Percentiles rank a stretch among this genome's conserved stretches.
Conservation (phyloP, 1,284 basidiomycete genomes). For the Ceratobasidium sp. region DNA sequence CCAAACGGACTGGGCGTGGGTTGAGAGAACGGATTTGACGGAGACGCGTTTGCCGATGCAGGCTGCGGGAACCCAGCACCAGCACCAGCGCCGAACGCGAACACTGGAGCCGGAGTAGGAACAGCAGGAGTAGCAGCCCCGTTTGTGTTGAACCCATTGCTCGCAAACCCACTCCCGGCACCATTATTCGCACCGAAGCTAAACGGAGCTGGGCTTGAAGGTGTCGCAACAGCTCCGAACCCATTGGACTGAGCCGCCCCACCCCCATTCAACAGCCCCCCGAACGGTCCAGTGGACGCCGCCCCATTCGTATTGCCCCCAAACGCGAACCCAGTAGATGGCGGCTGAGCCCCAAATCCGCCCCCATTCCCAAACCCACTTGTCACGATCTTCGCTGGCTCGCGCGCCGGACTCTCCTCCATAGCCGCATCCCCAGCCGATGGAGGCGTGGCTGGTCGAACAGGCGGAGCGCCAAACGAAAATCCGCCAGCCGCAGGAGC, state of each 20-base stretch:
- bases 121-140: not conserved
- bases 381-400: slow-evolving; percentile 37
- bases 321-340: slow-evolving; percentile 20
- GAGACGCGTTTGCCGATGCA: slow-evolving; percentile 18
- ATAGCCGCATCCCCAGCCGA: slow-evolving; percentile 66
- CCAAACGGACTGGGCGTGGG: slow-evolving; percentile 25
- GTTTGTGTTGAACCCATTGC: slow-evolving; percentile 13
- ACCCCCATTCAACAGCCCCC: slow-evolving; percentile 13
- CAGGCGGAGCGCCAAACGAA: slow-evolving; percentile 26
- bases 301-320: slow-evolving; percentile 18
- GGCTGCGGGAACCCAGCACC: slow-evolving; percentile 30
- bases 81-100: slow-evolving; percentile 14
- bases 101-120: not conserved
- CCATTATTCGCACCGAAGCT: slow-evolving; percentile 25
- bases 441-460: slow-evolving; percentile 20
- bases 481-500: slow-evolving; percentile 51
- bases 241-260: slow-evolving; percentile 18
- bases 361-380: slow-evolving; percentile 9
- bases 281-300: slow-evolving; percentile 18
- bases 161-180: slow-evolving; percentile 10
- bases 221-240: slow-evolving; percentile 7
- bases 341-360: slow-evolving; percentile 8
- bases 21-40: slow-evolving; percentile 29
- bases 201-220: slow-evolving; percentile 26
- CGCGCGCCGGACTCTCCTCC: slow-evolving; percentile 72